A percentile compares a stretch with the other conserved stretches of the same genome.
These are phyloP conservation scores for Mycosphaerella sp. DNA, from an alignment of 2,329 filamentous ascomycete genomes.

Conservation along the genomic window DNA sequence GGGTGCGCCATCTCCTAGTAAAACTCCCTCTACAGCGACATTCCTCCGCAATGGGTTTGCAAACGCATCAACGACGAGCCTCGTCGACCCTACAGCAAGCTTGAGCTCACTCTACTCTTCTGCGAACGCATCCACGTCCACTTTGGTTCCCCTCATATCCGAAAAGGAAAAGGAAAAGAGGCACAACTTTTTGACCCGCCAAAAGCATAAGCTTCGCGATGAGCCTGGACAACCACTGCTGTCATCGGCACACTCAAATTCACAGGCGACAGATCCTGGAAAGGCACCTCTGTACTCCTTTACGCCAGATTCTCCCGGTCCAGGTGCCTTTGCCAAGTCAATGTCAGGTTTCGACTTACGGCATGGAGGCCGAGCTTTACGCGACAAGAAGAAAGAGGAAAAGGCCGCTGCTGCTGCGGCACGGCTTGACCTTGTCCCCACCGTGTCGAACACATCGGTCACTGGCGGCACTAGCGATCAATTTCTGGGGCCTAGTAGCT, in stretches of 20 bases:
- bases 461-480: constrained; percentile 25
- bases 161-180: constrained; percentile 69
- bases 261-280: constrained; percentile 65
- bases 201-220: constrained; percentile 68
- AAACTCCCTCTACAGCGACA: constrained; percentile 45
- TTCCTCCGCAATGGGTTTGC: constrained; percentile 55
- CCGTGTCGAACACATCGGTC: constrained; percentile 29
- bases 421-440: constrained; percentile 29
- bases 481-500: constrained; percentile 25
- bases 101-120: constrained; percentile 62
- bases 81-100: constrained; percentile 54
- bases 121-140: constrained; percentile 70
- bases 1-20: constrained; percentile 59
- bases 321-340: constrained; percentile 68
- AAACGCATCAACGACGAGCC: constrained; percentile 65
- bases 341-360: constrained; percentile 74
- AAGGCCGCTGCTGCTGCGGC: constrained; percentile 40
- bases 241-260: constrained; percentile 71
- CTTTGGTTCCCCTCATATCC: constrained; percentile 55
- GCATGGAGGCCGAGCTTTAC: constrained; percentile 66
- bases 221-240: constrained; percentile 62
- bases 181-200: constrained; percentile 71
- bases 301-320: constrained; percentile 65
- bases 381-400: constrained; percentile 62
- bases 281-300: constrained; percentile 75